Base-by-base conservation (phyloP, 768 basidiomycete genomes). In the Boletus barrowsii region DNA sequence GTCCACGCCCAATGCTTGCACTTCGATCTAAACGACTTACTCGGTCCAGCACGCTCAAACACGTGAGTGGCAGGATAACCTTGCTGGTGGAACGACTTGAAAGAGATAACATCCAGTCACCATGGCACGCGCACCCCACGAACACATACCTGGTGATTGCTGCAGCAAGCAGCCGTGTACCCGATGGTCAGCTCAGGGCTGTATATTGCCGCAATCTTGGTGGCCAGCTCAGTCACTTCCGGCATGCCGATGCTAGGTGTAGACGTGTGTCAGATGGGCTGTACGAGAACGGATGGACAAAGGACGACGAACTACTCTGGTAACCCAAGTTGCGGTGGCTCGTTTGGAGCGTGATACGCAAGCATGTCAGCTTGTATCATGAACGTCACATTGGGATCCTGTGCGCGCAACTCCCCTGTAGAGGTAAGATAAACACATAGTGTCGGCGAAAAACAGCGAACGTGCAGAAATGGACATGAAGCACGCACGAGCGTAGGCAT, bases 331-430 rank as follows among this genome's bases (percentile, higher is more conserved):
- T 97, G 94, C 2, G 80, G 68, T 13, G 90, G 90, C 72, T 97
- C 94, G 26, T 79, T 80, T 0, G 83, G 82, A 18, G 75, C 83
- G 56, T 84, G 90, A 67, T 93, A 96, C 0, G 83, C 94, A 40
- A 90, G 79, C 94, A 96, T 96, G 63, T 97, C 94, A 0, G 90
- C 90, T 69, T 96, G 94, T 46, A 95, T 77, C 82, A 95, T 90
- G 33, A 96, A 65, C 1, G 87, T 83, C 43, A 96, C 72, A 59
- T 91, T 86, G 24, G 83, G 84, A 53, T 80, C 75, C 18, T 69
- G 69, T 29, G 69, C 72, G 51, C 83, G 77, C 64, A 94, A 65
- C 63, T 86, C 76, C 20, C 74, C 89, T 91, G 61, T 2, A 20
- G 10, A 35, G 14, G 14, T 14, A 14, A 4, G 7, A 0, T 6